Evolutionary conservation across 2,329 filamentous ascomycete species (phyloP), one percentile per base, ranked within the genome.

Genomic region (Epichloe gansuensis): DNA sequence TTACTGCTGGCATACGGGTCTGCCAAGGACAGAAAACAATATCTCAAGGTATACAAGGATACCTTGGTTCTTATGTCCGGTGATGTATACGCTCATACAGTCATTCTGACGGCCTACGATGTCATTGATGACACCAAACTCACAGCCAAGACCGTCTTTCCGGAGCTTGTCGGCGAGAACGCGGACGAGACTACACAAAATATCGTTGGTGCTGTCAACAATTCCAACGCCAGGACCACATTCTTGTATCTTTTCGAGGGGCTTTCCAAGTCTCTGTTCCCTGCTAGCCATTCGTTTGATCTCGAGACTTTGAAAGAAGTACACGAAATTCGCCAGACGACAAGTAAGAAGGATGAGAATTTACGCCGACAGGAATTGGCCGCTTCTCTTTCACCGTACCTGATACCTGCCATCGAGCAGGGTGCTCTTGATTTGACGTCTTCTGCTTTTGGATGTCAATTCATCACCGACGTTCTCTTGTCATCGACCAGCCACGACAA

Each of bases 71-170:
- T 86, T 57, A 88, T 98, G 81, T 88, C 90, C 3, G 83, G 81
- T 47, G 91, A 98, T 63, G 67, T 76, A 6, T 70, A 91, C 62
- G 93, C 83, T 2, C 89, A 95, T 64, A 76, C 85, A 56, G 79
- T 97, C 51, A 80, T 98, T 37, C 76, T 97, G 52, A 78, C 90
- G 2, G 88, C 89, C 1, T 90, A 91, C 65, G 93, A 97, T 62
- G 84, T 95, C 48, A 83, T 95, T 48, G 93, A 98, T 61, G 93
- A 98, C 66, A 98, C 93, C 9, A 91, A 94, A 58, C 76, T 95
- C 63, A 88, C 83, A 3, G 77, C 83, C 49, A 97, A 95, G 72
- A 77, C 86, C 35, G 86, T 98, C 58, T 89, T 95, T 68, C 77
- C 88, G 0, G 91, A 97, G 68, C 75, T 98, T 12, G 71, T 96